Base-by-base conservation (phyloP, 345 rosid genomes). In the Eutrema japonicum region DNA sequence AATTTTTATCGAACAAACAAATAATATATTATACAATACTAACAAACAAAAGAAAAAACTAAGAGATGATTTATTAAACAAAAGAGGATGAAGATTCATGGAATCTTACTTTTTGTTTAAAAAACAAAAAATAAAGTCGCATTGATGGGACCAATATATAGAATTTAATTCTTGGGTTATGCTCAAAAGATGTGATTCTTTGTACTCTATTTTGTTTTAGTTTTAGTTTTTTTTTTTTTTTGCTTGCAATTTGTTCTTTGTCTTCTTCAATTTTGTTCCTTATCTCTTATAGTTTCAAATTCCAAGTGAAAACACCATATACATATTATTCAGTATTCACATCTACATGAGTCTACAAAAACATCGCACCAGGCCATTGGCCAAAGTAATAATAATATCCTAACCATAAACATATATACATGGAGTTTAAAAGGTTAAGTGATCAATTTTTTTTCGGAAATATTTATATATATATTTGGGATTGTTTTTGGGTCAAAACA, bases 31-130 rank as follows among this genome's bases (percentile, higher is more conserved):
- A n/a, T 30, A 18, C 33, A 72, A 30, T 30, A 57, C 50, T 4
- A 65, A 48, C 58, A 45, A 73, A 64, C 46, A 42, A 42, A 42
- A 4, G 0, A 3, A 36, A 33, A 36, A 45, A 37, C 38, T 4
- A 14, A 42, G 50, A 47, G 58, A 48, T 66, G 40, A 66, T 48
- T 57, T 57, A 13, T 74, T 27, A 66, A 66, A 74, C 30, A 66
- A 74, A 66, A 67, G 42, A 66, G 11, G 43, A 74, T 48, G 62
- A 40, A 74, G 73, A 74, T 74, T 74, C 73, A 74, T 49, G 68
- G 78, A 74, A 74, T 66, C 67, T 68, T 58, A 12, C 55, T 58
- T 57, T 71, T 48, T 26, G 5, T 27, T 32, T 32, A 18, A 18
- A 18, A 18, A 18, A 1, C 1, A 2, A 0, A n/a, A 14, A 16